Evolutionary conservation across 768 basidiomycete species (phyloP).

Genomic region (Leccinellum albellum): DNA sequence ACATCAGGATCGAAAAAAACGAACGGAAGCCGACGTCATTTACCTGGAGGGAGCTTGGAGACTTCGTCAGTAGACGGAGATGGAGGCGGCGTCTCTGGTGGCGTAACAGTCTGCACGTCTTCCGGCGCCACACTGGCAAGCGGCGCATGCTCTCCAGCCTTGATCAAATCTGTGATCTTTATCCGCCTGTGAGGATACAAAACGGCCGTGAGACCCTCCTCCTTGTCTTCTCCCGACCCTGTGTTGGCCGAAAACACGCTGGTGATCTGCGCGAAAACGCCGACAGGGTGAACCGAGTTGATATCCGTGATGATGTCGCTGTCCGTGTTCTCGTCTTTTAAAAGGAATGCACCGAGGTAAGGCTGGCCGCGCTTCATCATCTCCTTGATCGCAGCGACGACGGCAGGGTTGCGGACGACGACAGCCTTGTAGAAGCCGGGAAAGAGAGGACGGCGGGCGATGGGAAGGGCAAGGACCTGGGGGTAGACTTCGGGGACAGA

Average conservation of each 20-base stretch:
- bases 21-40: background rate
- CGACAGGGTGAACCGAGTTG: conserved; percentile 85
- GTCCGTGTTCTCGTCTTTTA: conserved; percentile 92
- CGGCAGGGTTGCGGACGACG: conserved; percentile 84
- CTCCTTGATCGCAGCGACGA: conserved; percentile 92
- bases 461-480: conserved; percentile 91
- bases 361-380: conserved; percentile 97
- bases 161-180: conserved; percentile 81
- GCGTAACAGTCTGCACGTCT: conserved; percentile 41
- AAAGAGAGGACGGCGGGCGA: conserved; percentile 91
- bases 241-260: conserved; percentile 73
- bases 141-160: conserved; percentile 46
- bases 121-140: conserved; percentile 37
- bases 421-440: conserved; percentile 99
- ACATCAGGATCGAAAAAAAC: background rate
- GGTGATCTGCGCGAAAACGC: conserved; percentile 96
- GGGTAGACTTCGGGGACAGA: conserved; percentile 90
- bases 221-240: conserved; percentile 59
- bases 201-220: conserved; percentile 91
- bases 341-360: conserved; percentile 92
- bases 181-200: conserved; percentile 92
- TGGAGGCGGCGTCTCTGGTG: conserved; percentile 39
- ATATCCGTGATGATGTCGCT: conserved; percentile 88
- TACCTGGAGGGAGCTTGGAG: conserved; percentile 25
- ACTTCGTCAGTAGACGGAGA: conserved; percentile 29